Percentiles rank a stretch among this genome's conserved stretches.
Conservation (phyloP, 176 grass and related monocot species). For the Miscanthus lutarioriparius region DNA sequence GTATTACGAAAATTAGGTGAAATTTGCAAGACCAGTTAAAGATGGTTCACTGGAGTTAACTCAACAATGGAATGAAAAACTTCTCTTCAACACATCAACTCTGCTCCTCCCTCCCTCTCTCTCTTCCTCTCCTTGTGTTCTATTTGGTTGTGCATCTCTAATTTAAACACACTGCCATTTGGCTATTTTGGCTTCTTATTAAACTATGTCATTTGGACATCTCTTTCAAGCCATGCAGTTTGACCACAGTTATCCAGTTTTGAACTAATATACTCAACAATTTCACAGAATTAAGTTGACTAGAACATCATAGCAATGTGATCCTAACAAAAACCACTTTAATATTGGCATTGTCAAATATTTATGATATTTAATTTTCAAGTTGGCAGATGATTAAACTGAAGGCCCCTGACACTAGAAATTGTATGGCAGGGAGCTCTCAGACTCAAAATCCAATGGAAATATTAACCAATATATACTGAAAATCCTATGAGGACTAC, state of each 20-base stretch:
- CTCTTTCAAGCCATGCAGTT: background rate
- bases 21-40: no score
- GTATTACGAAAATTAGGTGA: background rate
- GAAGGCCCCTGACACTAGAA: background rate
- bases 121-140: background rate
- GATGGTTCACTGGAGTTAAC: background rate
- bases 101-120: background rate
- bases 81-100: background rate
- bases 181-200: background rate
- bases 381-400: background rate
- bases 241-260: background rate
- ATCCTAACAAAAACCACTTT: background rate
- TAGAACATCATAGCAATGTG: background rate
- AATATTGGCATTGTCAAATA: background rate
- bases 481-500: background rate
- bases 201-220: background rate
- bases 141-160: background rate
- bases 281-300: background rate
- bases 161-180: background rate
- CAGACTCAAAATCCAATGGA: background rate
- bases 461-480: background rate
- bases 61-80: background rate
- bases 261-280: background rate
- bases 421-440: no score
- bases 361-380: background rate